phyloP scores from a whole-genome alignment of 2,329 filamentous ascomycete genomes.

The Beauveria rudraprayagi region DNA sequence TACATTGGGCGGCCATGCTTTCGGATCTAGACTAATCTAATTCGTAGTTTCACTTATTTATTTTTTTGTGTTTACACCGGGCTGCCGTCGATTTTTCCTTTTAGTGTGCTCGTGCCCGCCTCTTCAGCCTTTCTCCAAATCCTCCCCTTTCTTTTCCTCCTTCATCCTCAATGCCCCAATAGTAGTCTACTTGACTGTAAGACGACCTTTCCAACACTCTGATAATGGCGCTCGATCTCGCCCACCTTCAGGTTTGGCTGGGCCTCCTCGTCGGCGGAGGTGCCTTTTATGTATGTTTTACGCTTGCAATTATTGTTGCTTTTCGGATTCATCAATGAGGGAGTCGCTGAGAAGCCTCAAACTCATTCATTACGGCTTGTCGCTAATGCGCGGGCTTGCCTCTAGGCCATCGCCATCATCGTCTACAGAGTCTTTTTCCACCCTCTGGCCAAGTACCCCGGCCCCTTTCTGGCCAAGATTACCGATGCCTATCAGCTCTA shows the following conservation, averaged over 20 bases:
- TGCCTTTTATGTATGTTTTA: slow-evolving; percentile 33
- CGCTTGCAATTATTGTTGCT: not conserved
- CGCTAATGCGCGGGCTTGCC: not conserved
- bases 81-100: not conserved
- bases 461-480: slow-evolving; percentile 54
- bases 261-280: slow-evolving; percentile 28
- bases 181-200: not conserved
- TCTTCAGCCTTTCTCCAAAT: not conserved
- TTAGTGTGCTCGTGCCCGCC: slow-evolving; percentile 5
- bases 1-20: not conserved
- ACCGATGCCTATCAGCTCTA: slow-evolving; percentile 61
- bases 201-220: not conserved
- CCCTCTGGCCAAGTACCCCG: slow-evolving; percentile 56
- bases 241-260: slow-evolving; percentile 34
- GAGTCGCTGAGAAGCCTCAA: not conserved
- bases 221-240: slow-evolving; percentile 22
- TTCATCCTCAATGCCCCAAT: not conserved
- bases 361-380: not conserved
- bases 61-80: not conserved
- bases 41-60: not conserved
- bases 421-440: slow-evolving; percentile 56
- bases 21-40: not conserved
- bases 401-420: slow-evolving; percentile 32
- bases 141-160: not conserved
- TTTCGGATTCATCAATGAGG: not conserved